Evolutionary conservation across 345 rosid species (phyloP).

Genomic region (Brassica juncea): DNA sequence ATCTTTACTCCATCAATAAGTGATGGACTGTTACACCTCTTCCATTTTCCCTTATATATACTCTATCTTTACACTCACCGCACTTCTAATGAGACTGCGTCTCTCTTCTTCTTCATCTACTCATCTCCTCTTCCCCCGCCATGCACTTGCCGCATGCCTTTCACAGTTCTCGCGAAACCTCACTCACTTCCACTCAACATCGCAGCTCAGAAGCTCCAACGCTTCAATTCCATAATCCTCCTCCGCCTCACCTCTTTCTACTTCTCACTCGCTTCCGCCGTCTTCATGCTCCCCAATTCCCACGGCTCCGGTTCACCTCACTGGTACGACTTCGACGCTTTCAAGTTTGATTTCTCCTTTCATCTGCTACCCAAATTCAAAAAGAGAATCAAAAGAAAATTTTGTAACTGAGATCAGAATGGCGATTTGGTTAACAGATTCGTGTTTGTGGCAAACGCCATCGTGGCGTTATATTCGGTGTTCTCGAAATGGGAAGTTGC

Average conservation of each 20-base stretch:
- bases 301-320: conserved; percentile 58
- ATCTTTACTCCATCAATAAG: background rate
- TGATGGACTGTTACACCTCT: background rate
- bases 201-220: conserved; percentile 69
- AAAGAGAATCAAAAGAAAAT: background rate
- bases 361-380: background rate
- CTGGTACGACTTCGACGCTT: conserved; percentile 91
- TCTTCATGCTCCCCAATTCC: conserved; percentile 82
- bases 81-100: conserved; percentile 40
- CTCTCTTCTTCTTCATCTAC: conserved; percentile 4
- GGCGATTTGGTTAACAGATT: conserved; percentile 46
- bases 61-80: background rate
- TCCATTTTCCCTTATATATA: background rate
- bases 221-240: conserved; percentile 76
- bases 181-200: conserved; percentile 33
- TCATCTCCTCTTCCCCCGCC: conserved; percentile 21
- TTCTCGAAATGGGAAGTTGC: conserved; percentile 63
- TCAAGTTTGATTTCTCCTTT: conserved; percentile 53
- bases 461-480: conserved; percentile 81
- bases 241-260: conserved; percentile 73
- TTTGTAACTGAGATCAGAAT: background rate
- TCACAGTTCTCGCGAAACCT: conserved; percentile 31
- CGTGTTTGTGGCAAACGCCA: conserved; percentile 52
- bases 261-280: conserved; percentile 77
- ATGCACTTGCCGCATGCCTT: conserved; percentile 36